Evolutionary conservation across 345 rosid species (phyloP), one percentile per base, ranked within the genome.

Genomic region (Firmiana major): DNA sequence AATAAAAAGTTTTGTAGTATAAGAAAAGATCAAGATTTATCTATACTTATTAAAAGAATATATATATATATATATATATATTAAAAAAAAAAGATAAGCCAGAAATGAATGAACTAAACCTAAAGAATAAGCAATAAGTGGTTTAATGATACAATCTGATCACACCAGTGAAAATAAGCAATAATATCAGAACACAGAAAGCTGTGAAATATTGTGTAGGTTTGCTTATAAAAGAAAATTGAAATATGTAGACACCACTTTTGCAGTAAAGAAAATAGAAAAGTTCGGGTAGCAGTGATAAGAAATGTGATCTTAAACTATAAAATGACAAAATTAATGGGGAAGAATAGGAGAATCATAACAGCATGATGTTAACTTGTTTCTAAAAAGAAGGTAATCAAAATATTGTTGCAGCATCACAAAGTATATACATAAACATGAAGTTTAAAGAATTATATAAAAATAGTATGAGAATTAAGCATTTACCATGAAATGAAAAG

Each of bases 401-500:
- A 15, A 60, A 26, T 58, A 64, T 34, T 43, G 42, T 46, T 63
- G 22, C 31, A 54, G 45, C 63, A 60, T 62, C 28, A 38, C 6
- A 4, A 64, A 34, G 45, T 8, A 75, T 5, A 10, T n/a, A 22
- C n/a, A 76, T 21, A 63, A 70, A 16, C 49, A 77, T 51, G 22
- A 63, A 63, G 40, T 19, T 4, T 17, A 22, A 31, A 66, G 70
- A 43, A 11, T 42, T 34, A 19, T 16, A 40, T n/a, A 24, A 36
- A 69, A 5, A 31, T 48, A 16, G 43, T 26, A 63, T 7, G 26
- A 64, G 46, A 19, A n/a, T 65, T 2, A 65, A 74, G 45, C 45
- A 77, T 77, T 82, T 92, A 46, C 73, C 73, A 15, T 90, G 98
- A 78, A 94, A 94, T 43, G 98, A 94, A 84, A 94, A 94, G 63